Base-by-base conservation (phyloP, 805 yeast species). In the Saccharomycopsis malanga region DNA sequence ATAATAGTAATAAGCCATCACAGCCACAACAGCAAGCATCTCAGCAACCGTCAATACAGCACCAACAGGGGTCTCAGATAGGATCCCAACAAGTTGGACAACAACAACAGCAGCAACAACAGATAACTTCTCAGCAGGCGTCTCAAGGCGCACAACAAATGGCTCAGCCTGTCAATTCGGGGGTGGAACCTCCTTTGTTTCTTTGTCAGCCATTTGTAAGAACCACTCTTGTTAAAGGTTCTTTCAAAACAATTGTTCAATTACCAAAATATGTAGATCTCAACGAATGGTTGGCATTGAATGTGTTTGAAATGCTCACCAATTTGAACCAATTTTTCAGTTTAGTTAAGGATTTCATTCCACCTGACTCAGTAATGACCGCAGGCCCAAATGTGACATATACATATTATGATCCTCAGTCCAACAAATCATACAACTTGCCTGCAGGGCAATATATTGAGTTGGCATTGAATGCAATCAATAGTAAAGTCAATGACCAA, bases 391-490 rank as follows among this genome's bases (percentile, higher is more conserved):
- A 81, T 49, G 81, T 89, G 3, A 95, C 88, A 58, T 93, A 93
- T 59, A 67, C 86, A 30, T 93, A 98, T 96, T 75, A 87, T 18
- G 95, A 87, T 63, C 72, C 79, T 37, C 76, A 81, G 47, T 61
- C 60, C 40, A 86, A 85, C 40, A 86, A 87, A 62, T 78, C 91
- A 5, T 77, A 86, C 14, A 83, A 88, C 45, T 72, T 93, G 24
- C 97, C 98, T 4, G 98, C 98, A 1, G 73, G 80, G 53, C 95
- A 88, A 55, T 93, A 91, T 64, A 91, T 93, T 45, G 98, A 93
- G 53, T 81, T 82, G 60, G 96, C 93, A 1, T 69, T 89, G 53
- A 77, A 93, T 6, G 89, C 97, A 96, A 86, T 91, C 50, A 79
- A 82, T 50, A 79, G 79, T 57, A 89, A 88, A 61, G 73, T 93